A percentile compares a stretch with the other conserved stretches of the same genome.
These are phyloP conservation scores for Hortaea sp. DNA, from an alignment of 2,329 filamentous ascomycete genomes.

Conservation along the genomic window DNA sequence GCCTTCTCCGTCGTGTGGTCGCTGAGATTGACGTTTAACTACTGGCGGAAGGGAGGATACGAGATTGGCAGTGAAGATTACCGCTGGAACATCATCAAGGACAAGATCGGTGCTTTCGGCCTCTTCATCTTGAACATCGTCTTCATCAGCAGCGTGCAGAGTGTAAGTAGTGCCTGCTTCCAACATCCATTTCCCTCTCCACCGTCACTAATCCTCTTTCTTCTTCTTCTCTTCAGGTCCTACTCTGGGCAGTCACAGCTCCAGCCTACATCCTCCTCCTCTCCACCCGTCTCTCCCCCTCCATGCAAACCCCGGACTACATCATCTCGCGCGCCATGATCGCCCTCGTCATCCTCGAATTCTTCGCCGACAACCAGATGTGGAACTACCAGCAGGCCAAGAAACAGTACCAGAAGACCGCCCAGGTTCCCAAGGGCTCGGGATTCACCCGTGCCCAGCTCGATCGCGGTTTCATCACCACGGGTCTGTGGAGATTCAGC, in stretches of 20 bases:
- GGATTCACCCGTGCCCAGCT: conserved; percentile 56
- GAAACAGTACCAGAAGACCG: conserved; percentile 60
- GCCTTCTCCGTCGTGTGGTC: conserved; percentile 63
- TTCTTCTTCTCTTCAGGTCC: conserved; percentile 37
- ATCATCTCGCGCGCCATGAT: conserved; percentile 46
- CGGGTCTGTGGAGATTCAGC: conserved; percentile 76
- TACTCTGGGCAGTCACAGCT: conserved; percentile 68
- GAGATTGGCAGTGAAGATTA: conserved; percentile 86
- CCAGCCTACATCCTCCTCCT: conserved; percentile 80
- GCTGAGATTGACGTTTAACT: conserved; percentile 76
- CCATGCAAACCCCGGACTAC: conserved; percentile 40
- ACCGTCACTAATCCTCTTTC: background rate
- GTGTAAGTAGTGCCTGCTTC: conserved; percentile 30
- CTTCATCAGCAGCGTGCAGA: conserved; percentile 81
- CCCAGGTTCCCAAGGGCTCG: conserved; percentile 50
- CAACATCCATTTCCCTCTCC: background rate
- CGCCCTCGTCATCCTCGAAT: conserved; percentile 55
- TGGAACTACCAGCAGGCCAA: conserved; percentile 86
- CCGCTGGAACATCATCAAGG: conserved; percentile 71
- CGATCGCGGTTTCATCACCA: conserved; percentile 78
- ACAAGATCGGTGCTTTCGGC: conserved; percentile 49
- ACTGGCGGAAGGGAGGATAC: conserved; percentile 93
- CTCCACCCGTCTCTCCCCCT: conserved; percentile 45
- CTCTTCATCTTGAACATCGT: conserved; percentile 80
- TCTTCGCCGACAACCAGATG: conserved; percentile 82